Evolutionary conservation across 2,329 filamentous ascomycete species (phyloP).

Genomic region (Penicillium sp.): DNA sequence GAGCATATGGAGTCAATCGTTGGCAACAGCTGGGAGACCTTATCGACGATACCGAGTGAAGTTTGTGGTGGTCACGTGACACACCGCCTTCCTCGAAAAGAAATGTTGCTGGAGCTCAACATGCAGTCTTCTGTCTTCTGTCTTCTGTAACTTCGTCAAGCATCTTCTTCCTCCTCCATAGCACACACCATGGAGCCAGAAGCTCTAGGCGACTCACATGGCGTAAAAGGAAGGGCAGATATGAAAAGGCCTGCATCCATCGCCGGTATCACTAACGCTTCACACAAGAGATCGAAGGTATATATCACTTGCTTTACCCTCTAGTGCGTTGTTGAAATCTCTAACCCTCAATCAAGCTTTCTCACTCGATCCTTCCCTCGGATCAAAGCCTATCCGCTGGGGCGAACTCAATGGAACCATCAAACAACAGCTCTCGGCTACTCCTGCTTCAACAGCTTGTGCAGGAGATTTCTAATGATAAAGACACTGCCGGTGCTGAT

Average conservation of each 20-base stretch:
- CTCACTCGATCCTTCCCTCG: not conserved
- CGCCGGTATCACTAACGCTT: not conserved
- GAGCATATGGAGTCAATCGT: not conserved
- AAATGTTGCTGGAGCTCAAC: not conserved
- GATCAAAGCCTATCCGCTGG: not conserved
- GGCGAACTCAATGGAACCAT: not conserved
- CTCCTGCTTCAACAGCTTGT: slow-evolving; percentile 23
- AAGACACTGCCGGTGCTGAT: slow-evolving; percentile 15
- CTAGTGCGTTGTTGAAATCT: not conserved
- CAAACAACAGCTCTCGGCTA: slow-evolving; percentile 19
- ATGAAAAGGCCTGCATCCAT: slow-evolving; percentile 1
- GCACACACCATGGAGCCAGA: not conserved
- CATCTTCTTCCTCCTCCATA: too few relatives aligned
- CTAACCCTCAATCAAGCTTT: not conserved
- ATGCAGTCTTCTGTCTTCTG: too few relatives aligned
- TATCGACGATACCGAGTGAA: slow-evolving; percentile 1
- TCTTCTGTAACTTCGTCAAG: too few relatives aligned
- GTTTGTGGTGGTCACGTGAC: slow-evolving; percentile 6
- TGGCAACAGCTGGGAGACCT: not conserved
- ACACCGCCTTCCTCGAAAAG: slow-evolving; percentile 1
- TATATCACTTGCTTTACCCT: not conserved
- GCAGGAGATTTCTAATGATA: slow-evolving; percentile 21
- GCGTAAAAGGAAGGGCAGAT: not conserved
- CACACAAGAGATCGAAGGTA: slow-evolving; percentile 5
- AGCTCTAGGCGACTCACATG: not conserved